Conservation (phyloP, 139 green algal genomes). For the Penium margaritaceum region DNA sequence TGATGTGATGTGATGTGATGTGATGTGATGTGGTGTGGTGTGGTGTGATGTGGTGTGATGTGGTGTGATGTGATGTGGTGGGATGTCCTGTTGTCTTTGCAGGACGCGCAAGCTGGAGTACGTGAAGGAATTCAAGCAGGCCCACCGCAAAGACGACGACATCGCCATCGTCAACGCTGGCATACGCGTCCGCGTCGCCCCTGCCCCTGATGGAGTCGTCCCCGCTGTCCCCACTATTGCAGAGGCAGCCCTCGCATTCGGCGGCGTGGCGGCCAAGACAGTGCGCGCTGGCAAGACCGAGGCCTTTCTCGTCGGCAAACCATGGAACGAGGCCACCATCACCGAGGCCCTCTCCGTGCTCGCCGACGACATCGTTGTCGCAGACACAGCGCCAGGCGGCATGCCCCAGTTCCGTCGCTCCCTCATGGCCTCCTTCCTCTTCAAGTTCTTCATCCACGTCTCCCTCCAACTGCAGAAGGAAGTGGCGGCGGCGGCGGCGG, state of each 20-base stretch:
- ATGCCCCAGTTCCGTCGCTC: constrained; percentile 81
- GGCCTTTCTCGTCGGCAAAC: constrained; percentile 55
- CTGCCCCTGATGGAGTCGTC: neutral
- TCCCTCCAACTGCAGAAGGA: constrained; percentile 23
- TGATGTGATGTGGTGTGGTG: no score
- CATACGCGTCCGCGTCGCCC: constrained; percentile 57
- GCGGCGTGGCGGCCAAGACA: constrained; percentile 71
- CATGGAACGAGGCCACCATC: constrained; percentile 57
- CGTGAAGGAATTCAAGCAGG: constrained; percentile 90
- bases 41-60: no score
- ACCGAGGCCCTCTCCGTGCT: constrained; percentile 60
- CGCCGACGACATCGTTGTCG: constrained; percentile 60
- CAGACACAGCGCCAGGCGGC: constrained; percentile 69
- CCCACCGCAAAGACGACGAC: constrained; percentile 85
- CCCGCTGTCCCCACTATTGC: constrained; percentile 42
- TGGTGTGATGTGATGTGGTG: no score
- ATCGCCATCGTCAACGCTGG: constrained; percentile 94
- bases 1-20: no score
- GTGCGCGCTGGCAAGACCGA: constrained; percentile 10
- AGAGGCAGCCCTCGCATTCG: constrained; percentile 64
- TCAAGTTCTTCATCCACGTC: constrained; percentile 79
- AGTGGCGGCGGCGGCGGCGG: neutral
- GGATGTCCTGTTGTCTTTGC: no score
- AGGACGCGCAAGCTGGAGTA: constrained; percentile 72
- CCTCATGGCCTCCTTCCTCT: constrained; percentile 81